Evolutionary conservation across 179 eudicot genomes (phyloP).

Genomic region (Silene vulgaris): DNA sequence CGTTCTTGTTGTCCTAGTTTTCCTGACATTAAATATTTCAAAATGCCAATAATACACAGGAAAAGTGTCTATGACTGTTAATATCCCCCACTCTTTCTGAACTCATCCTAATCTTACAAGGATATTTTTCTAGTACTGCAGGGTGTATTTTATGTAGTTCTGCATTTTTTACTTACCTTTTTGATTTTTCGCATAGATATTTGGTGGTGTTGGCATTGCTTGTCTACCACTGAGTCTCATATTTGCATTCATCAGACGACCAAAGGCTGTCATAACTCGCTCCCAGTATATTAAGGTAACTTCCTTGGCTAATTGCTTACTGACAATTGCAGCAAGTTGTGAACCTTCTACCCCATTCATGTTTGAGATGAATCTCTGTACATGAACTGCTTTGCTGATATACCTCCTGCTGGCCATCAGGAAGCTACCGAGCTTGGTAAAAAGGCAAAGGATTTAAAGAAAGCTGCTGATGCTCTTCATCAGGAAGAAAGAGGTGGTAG

Average conservation of each 20-base stretch:
- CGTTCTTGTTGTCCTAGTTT: constrained; percentile 1
- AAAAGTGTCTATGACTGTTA: neutral
- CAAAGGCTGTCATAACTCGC: constrained; percentile 96
- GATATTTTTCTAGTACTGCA: constrained; percentile 7
- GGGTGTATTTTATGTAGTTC: neutral
- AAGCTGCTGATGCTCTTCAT: constrained; percentile 85
- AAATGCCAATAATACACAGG: neutral
- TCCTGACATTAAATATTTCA: neutral
- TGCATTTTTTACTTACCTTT: neutral
- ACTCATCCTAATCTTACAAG: neutral
- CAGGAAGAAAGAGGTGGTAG: constrained; percentile 92
- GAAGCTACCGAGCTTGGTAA: constrained; percentile 98
- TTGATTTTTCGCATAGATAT: constrained; percentile 47
- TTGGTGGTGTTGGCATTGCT: constrained; percentile 98
- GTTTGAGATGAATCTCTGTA: neutral
- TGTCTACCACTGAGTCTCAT: constrained; percentile 92
- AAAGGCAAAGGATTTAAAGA: constrained; percentile 93
- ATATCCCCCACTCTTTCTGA: neutral
- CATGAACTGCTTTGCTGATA: constrained; percentile 17
- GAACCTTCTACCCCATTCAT: neutral
- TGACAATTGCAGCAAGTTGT: neutral
- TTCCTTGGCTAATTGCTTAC: constrained; percentile 7
- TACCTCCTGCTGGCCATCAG: constrained; percentile 30
- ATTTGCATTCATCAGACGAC: constrained; percentile 87
- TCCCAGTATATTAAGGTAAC: constrained; percentile 97